Percentiles rank a stretch among this genome's conserved stretches.
These are phyloP conservation scores for Candida ficus DNA, from an alignment of 805 yeast species.

Conservation along the genomic window DNA sequence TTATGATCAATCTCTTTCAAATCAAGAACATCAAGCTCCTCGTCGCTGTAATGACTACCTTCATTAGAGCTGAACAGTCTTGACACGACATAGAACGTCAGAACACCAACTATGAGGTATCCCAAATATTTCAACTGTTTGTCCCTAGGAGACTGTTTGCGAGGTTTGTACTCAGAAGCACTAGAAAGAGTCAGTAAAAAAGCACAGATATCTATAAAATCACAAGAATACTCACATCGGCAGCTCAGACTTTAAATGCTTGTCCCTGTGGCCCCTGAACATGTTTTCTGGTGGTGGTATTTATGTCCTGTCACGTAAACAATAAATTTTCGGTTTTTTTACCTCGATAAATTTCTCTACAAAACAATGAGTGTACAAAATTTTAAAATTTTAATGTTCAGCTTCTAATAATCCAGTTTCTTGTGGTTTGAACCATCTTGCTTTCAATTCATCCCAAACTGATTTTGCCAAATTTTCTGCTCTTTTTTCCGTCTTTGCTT, in stretches of 20 bases:
- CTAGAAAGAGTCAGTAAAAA: conserved; percentile 3
- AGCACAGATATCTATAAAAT: no score
- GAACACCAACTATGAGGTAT: not conserved
- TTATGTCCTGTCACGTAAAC: no score
- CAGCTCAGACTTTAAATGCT: conserved; percentile 42
- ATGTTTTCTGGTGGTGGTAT: no score
- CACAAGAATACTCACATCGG: conserved; percentile 39
- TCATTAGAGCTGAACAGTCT: not conserved
- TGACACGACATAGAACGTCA: not conserved
- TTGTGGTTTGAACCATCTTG: conserved; percentile 69
- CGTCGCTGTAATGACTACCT: not conserved
- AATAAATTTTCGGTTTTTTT: no score
- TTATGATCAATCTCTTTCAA: conserved; percentile 28
- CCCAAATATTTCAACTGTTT: not conserved
- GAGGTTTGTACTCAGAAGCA: conserved; percentile 29
- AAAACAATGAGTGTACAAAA: no score
- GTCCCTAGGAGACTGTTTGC: conserved; percentile 4
- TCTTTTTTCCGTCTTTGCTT: conserved; percentile 37
- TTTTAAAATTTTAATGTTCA: no score
- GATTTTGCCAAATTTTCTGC: conserved; percentile 50
- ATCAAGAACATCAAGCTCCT: not conserved
- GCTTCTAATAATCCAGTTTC: conserved; percentile 28
- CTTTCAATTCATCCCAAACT: conserved; percentile 60
- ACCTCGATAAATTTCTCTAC: no score
- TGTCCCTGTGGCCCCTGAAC: conserved; percentile 21